phyloP scores from a whole-genome alignment of 306 rosid species.

The Pueraria montana region DNA sequence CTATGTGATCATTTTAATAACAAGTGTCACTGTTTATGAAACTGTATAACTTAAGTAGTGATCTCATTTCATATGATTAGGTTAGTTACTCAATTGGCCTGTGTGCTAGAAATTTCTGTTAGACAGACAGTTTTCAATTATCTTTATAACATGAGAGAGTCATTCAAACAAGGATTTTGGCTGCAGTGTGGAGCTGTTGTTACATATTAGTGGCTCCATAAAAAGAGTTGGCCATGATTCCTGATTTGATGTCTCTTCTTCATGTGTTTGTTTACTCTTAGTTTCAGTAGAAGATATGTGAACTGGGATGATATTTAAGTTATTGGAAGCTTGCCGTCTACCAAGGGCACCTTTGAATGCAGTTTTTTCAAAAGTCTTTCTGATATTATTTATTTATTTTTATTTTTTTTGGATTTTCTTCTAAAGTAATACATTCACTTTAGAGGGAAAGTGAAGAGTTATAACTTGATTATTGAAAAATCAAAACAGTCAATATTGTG shows the following conservation, averaged over 20 bases:
- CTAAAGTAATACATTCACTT: no score
- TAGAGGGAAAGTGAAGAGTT: neutral
- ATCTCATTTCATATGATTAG: slow-evolving; percentile 44
- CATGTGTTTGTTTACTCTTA: neutral
- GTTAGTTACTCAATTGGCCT: slow-evolving; percentile 30
- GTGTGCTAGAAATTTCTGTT: slow-evolving; percentile 46
- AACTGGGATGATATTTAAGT: neutral
- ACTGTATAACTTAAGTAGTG: slow-evolving; percentile 45
- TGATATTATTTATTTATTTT: no score
- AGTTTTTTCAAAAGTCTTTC: no score
- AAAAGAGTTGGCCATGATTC: slow-evolving; percentile 30
- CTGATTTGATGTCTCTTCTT: slow-evolving; percentile 29
- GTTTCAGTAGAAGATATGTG: neutral
- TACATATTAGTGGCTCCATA: slow-evolving; percentile 36
- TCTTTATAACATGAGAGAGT: slow-evolving; percentile 45
- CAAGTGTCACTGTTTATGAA: slow-evolving; percentile 33
- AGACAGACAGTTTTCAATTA: slow-evolving; percentile 11
- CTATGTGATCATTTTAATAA: slow-evolving; percentile 33
- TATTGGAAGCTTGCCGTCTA: neutral
- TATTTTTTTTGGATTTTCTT: no score
- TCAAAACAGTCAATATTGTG: no score
- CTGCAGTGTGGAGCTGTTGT: slow-evolving; percentile 31
- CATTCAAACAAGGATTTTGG: slow-evolving; percentile 44
- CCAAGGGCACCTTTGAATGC: neutral
- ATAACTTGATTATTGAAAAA: neutral